phyloP scores from a whole-genome alignment of 305 asterid genomes.

The Fraxinus angustifolia region DNA sequence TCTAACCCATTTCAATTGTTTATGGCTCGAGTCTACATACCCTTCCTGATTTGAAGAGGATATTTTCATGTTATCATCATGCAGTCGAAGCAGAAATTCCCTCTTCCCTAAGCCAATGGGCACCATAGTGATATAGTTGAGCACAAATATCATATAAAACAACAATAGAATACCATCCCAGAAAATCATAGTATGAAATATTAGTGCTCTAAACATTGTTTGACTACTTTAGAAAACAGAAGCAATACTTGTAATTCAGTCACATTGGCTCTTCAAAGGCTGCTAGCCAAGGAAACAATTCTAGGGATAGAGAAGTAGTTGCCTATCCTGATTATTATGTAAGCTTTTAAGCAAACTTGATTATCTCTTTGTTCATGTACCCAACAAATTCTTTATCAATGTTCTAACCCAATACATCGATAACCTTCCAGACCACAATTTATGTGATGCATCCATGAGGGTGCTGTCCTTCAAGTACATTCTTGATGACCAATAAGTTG shows the following conservation, averaged over 20 bases:
- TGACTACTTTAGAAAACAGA: neutral
- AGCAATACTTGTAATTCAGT: neutral
- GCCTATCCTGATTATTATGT: neutral
- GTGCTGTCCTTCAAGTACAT: neutral
- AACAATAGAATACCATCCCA: neutral
- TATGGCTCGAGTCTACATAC: neutral
- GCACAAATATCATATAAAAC: neutral
- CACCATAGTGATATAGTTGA: neutral
- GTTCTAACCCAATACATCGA: neutral
- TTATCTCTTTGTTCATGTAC: neutral
- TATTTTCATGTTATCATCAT: neutral
- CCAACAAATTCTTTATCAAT: neutral
- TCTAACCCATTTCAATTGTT: neutral
- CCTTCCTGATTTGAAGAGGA: neutral
- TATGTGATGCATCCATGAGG: neutral
- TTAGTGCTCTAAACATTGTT: neutral
- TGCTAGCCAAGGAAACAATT: neutral
- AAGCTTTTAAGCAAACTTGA: neutral
- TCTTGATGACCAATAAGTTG: neutral
- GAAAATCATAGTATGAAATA: neutral
- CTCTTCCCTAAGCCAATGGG: neutral
- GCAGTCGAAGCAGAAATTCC: neutral
- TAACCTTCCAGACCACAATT: neutral
- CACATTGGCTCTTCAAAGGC: neutral
- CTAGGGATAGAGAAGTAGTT: neutral